Percentiles rank a stretch among this genome's conserved stretches.
phyloP scores from a whole-genome alignment of 2,329 filamentous ascomycete genomes.

The Botryosphaeria agaves region DNA sequence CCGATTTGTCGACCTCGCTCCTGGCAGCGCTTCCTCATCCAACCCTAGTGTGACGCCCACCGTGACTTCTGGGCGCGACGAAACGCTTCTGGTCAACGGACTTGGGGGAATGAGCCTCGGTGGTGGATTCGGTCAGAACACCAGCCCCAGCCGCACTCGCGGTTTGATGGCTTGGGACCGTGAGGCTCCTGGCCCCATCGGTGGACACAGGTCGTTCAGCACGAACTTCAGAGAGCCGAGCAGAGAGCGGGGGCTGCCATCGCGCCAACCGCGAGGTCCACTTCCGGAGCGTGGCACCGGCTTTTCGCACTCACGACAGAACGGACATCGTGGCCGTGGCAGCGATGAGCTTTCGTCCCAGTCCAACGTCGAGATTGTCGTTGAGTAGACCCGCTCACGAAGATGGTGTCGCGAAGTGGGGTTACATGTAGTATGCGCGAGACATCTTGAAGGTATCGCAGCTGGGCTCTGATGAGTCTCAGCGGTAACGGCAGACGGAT shows the following conservation, averaged over 20 bases:
- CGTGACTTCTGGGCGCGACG: constrained; percentile 33
- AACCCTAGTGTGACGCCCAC: constrained; percentile 47
- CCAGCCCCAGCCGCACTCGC: constrained; percentile 40
- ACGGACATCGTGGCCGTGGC: constrained; percentile 42
- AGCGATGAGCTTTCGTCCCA: constrained; percentile 46
- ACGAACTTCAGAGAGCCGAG: constrained; percentile 38
- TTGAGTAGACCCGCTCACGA: constrained; percentile 30
- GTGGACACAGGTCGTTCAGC: constrained; percentile 45
- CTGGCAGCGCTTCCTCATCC: constrained; percentile 39
- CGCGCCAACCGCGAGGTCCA: constrained; percentile 44
- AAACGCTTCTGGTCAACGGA: constrained; percentile 43
- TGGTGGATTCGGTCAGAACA: constrained; percentile 23
- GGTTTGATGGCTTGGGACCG: constrained; percentile 45
- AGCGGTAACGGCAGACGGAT: no score
- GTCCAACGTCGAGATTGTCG: constrained; percentile 44
- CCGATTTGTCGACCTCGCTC: constrained; percentile 41
- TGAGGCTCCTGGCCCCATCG: constrained; percentile 40
- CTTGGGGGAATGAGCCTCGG: constrained; percentile 42
- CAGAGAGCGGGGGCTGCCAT: constrained; percentile 33
- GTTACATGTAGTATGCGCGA: no score
- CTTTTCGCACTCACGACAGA: constrained; percentile 38
- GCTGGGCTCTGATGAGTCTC: no score
- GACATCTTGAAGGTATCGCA: no score
- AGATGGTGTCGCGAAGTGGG: no score
- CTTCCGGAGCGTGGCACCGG: constrained; percentile 40